Base-by-base conservation (phyloP, 306 rosid species). In the Cucurbita moschata region DNA sequence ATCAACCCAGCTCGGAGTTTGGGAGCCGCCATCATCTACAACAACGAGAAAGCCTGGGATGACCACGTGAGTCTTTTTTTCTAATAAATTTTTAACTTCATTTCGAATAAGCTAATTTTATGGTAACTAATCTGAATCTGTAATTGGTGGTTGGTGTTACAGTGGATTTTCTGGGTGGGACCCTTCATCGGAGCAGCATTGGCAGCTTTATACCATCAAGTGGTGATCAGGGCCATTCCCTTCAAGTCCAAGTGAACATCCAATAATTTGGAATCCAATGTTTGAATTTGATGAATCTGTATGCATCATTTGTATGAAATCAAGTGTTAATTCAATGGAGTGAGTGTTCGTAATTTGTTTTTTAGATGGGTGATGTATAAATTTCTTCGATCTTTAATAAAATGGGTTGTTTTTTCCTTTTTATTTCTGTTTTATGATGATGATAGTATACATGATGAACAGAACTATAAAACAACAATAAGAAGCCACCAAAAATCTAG, bases 101-200 rank as follows among this genome's bases (percentile, higher is more conserved):
- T 21, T 21, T 21, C 1, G 23, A 21, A 21, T 21, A 0, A 21
- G 23, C 23, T 21, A 21, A 21, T 21, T 21, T 21, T 21, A 21
- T 21, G 23, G 23, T 21, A 21, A 21, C 23, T 21, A 21, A 21
- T 21, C 23, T 21, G 23, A 21, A 21, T 21, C 23, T 21, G 23
- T 21, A 21, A 21, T 21, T 21, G 23, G 23, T 21, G 23, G 23
- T 21, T 21, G 23, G 23, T 21, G 23, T 21, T 21, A 21, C 84
- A 86, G 89, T 86, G 89, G 89, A 79, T 86, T 46, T 86, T 86
- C 85, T 86, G 89, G 89, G 87, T 86, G 14, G 89, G 89, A 60
- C 89, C 89, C 1, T 86, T 86, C 81, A 68, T 81, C 18, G 89
- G 89, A 0, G 89, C 89, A 67, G 89, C 85, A 50, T 85, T 86